These are phyloP conservation scores for Heterobasidion irregulare DNA, from an alignment of 1,284 basidiomycete species.

Conservation along the genomic window DNA sequence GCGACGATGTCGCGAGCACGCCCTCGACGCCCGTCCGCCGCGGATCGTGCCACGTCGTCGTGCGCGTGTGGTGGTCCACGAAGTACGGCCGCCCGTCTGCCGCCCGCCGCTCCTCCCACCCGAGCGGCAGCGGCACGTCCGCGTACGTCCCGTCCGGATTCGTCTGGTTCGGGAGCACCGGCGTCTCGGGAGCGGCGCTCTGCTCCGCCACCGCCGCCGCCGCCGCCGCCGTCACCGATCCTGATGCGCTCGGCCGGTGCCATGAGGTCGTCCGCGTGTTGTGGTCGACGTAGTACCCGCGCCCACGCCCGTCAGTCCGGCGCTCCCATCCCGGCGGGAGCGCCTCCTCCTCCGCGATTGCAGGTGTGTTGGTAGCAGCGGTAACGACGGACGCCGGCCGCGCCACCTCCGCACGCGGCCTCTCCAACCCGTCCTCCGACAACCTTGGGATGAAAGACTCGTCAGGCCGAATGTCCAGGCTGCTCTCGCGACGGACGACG, in stretches of 20 bases:
- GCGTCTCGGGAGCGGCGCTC: constrained; percentile 15
- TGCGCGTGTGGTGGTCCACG: constrained; percentile 93
- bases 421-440: too few relatives aligned
- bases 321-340: constrained; percentile 88
- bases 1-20: constrained; percentile 63
- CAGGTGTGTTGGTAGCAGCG: constrained; percentile 41
- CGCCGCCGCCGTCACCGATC: constrained; percentile 22
- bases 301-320: constrained; percentile 83
- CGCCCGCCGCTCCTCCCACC: constrained; percentile 97
- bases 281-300: constrained; percentile 92
- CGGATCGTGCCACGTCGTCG: constrained; percentile 98
- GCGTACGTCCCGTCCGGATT: constrained; percentile 18
- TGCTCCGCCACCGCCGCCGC: constrained; percentile 25
- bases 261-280: constrained; percentile 92
- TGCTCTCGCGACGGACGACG: too few relatives aligned
- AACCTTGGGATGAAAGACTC: too few relatives aligned
- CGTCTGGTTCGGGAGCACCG: too few relatives aligned
- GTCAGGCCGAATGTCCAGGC: too few relatives aligned
- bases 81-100: constrained; percentile 97
- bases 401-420: too few relatives aligned
- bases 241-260: constrained; percentile 50
- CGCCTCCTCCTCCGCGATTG: constrained; percentile 29
- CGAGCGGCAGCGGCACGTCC: constrained; percentile 84
- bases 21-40: constrained; percentile 74
- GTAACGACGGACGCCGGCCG: constrained; percentile 18